Evolutionary conservation across 352 stramenopile genomes (phyloP), one percentile per base, ranked within the genome.

Genomic region (Thalassiosira ordinaria): DNA sequence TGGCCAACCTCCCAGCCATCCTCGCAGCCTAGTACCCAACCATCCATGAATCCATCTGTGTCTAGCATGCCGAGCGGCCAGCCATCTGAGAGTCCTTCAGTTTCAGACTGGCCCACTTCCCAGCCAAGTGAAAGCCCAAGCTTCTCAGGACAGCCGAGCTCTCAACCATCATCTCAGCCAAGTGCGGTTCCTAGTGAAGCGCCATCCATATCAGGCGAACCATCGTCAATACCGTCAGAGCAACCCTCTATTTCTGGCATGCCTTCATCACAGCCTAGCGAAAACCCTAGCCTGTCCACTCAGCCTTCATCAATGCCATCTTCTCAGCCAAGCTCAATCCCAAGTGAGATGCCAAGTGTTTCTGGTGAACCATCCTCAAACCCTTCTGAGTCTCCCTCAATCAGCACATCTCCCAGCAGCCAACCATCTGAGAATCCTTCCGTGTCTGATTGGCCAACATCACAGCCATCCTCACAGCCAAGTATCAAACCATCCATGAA

Each of bases 371-470:
- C 37, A 46, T 14, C 37, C 7, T 29, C 8, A 6, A 7, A 31
- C 16, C 47, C 47, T 6, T 56, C 47, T 7, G 18, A 29, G 4
- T 26, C 47, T 56, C 47, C 47, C 2, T 56, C 47, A 1, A 56
- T 56, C 47, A 56, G 47, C 37, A 46, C 11, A 7, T 56, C 9
- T 56, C 47, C 2, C 1, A n/a, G 2, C 4, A 31, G n/a, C 47
- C 47, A 56, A 31, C 53, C 53, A 4, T 62, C 27, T 1, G 29
- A 26, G 29, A 20, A 62, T 1, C 53, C 26, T 46, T 62, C 53
- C 41, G 27, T 62, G 0, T 62, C 53, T 18, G 53, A 62, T 18
- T 62, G 26, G 53, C 53, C 53, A 46, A 62, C 27, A 4, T 62
- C 27, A 44, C 53, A 57, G 22, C 47, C 47, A 57, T n/a, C 20